Conservation (phyloP, 2,329 filamentous ascomycete species). For the Exophiala alcalophila region DNA sequence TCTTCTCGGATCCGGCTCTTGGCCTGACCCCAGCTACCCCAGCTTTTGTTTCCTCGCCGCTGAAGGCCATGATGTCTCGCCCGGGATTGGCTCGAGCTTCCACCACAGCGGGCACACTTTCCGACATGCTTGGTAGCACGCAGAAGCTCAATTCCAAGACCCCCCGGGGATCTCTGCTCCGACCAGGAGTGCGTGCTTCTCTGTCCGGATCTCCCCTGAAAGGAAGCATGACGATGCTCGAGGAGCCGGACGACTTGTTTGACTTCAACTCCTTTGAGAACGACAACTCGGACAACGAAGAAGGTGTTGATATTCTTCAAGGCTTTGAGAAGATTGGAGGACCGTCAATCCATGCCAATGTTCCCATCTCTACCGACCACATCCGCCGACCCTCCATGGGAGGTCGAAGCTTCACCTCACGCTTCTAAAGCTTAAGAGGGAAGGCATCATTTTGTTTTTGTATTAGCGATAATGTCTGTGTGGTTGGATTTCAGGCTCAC, state of each 20-base stretch:
- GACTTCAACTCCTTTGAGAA: conserved; percentile 48
- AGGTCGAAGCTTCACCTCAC: conserved; percentile 26
- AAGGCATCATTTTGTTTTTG: conserved; percentile 1
- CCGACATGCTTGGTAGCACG: conserved; percentile 41
- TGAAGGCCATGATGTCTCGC: conserved; percentile 53
- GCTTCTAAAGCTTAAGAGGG: conserved; percentile 16
- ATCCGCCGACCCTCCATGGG: conserved; percentile 21
- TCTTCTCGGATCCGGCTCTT: conserved; percentile 50
- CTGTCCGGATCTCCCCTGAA: conserved; percentile 25
- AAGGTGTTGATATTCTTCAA: conserved; percentile 45
- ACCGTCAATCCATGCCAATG: conserved; percentile 8
- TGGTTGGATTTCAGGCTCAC: conserved; percentile 10
- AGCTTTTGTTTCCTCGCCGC: conserved; percentile 49
- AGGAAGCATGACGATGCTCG: conserved; percentile 35
- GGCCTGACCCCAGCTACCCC: conserved; percentile 37
- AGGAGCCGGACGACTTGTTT: conserved; percentile 45
- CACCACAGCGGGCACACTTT: conserved; percentile 50
- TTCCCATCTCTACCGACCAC: conserved; percentile 9
- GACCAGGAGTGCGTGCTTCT: conserved; percentile 22
- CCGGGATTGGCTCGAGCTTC: conserved; percentile 48
- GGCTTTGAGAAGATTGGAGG: conserved; percentile 48
- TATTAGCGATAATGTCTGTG: conserved; percentile 1
- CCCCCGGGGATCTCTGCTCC: conserved; percentile 35
- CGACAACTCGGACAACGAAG: conserved; percentile 42
- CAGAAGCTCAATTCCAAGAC: conserved; percentile 39